Evolutionary conservation across 495 filamentous ascomycete species (phyloP).

Genomic region (Trichoderma reesei): DNA sequence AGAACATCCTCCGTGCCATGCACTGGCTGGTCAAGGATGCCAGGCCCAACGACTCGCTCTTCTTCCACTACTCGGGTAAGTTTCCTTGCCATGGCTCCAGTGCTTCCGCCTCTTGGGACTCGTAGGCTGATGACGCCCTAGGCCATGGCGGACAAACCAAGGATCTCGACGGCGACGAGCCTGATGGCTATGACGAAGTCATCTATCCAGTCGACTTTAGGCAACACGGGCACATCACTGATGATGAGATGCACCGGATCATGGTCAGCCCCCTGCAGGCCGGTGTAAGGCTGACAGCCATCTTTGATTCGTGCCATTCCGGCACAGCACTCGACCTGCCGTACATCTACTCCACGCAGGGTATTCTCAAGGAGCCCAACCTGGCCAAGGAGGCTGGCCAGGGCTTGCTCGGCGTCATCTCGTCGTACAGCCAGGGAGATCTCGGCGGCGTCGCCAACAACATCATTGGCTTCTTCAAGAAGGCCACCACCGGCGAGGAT

Average conservation of each 20-base stretch:
- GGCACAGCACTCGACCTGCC: slow-evolving; percentile 92
- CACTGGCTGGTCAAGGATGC: slow-evolving; percentile 98
- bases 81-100: neutral
- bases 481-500: slow-evolving; percentile 76
- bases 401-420: slow-evolving; percentile 82
- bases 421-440: slow-evolving; percentile 83
- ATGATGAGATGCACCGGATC: slow-evolving; percentile 97
- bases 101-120: neutral
- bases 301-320: slow-evolving; percentile 99
- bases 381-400: slow-evolving; percentile 95
- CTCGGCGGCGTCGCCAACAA: slow-evolving; percentile 71
- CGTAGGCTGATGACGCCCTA: slow-evolving; percentile 23
- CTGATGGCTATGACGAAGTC: slow-evolving; percentile 94
- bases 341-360: slow-evolving; percentile 92
- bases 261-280: slow-evolving; percentile 77
- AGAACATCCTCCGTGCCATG: slow-evolving; percentile 94
- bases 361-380: slow-evolving; percentile 96
- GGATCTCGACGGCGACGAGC: slow-evolving; percentile 88
- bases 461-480: slow-evolving; percentile 84
- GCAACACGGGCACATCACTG: slow-evolving; percentile 82
- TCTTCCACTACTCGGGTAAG: slow-evolving; percentile 94
- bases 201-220: slow-evolving; percentile 97
- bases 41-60: slow-evolving; percentile 85
- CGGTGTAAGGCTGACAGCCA: slow-evolving; percentile 88
- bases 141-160: slow-evolving; percentile 96